phyloP scores from a whole-genome alignment of 1,284 basidiomycete species.

The Boletus semigastroideus region DNA sequence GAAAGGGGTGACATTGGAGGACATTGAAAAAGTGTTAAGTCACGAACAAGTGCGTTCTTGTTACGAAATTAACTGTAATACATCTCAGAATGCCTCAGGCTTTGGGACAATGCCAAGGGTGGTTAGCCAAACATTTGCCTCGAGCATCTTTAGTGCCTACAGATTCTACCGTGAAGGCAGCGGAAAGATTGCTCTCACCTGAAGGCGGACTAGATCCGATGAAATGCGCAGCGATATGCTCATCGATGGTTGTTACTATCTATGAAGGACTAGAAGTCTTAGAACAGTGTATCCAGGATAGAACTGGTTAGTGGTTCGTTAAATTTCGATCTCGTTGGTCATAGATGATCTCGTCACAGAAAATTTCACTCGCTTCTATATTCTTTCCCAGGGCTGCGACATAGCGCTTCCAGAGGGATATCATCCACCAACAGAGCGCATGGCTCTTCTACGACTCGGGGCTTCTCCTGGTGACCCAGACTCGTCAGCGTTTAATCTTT shows the following conservation, averaged over 20 bases:
- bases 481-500: conserved; percentile 13
- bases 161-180: conserved; percentile 70
- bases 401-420: conserved; percentile 24
- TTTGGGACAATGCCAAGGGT: conserved; percentile 70
- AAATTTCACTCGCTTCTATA: conserved; percentile 66
- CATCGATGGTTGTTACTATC: conserved; percentile 55
- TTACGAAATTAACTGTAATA: background rate
- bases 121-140: conserved; percentile 54
- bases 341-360: conserved; percentile 35
- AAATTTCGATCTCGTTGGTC: background rate
- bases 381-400: conserved; percentile 42
- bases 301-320: conserved; percentile 40
- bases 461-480: background rate
- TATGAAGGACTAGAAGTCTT: conserved; percentile 60
- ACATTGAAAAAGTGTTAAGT: conserved; percentile 60
- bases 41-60: conserved; percentile 65
- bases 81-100: conserved; percentile 46
- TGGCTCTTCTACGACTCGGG: conserved; percentile 43
- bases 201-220: conserved; percentile 35
- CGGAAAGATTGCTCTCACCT: conserved; percentile 44
- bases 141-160: conserved; percentile 50
- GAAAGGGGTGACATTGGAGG: conserved; percentile 49
- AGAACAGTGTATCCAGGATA: conserved; percentile 61
- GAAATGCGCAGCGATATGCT: conserved; percentile 70
- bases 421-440: conserved; percentile 17